phyloP scores from a whole-genome alignment of 176 grass and related monocot genomes.

The Phoenix roebelenii region DNA sequence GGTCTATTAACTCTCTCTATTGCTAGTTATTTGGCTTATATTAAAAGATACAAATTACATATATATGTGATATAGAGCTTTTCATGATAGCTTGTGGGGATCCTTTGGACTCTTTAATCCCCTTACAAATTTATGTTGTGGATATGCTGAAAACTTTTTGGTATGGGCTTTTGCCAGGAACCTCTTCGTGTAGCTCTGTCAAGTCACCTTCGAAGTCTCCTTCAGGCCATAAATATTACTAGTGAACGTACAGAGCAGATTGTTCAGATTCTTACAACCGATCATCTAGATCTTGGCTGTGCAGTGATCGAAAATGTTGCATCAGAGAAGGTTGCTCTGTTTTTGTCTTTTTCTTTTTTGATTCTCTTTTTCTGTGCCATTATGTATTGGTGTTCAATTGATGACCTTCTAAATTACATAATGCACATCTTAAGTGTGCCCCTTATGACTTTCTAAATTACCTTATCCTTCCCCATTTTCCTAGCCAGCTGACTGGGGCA shows the following conservation, averaged over 20 bases:
- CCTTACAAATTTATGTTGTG: no score
- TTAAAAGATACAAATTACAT: background rate
- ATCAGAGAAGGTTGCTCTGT: conserved; percentile 62
- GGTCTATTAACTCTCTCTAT: conserved; percentile 27
- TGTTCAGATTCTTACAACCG: conserved; percentile 66
- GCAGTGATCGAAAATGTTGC: conserved; percentile 92
- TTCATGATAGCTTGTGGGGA: no score
- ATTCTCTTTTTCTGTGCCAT: conserved; percentile 3
- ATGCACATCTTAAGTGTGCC: no score
- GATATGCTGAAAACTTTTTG: no score
- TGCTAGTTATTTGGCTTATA: background rate
- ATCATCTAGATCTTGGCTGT: conserved; percentile 98
- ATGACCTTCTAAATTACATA: no score
- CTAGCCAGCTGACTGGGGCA: no score
- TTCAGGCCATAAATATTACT: conserved; percentile 70
- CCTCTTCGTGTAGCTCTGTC: conserved; percentile 77
- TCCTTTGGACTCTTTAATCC: no score
- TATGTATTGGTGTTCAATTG: background rate
- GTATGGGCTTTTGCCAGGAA: conserved; percentile 37
- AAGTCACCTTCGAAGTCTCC: conserved; percentile 69
- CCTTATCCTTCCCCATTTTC: no score
- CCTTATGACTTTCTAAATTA: no score
- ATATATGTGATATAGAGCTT: background rate
- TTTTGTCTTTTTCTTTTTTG: conserved; percentile 7
- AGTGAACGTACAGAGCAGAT: conserved; percentile 68